Percentiles rank a stretch among this genome's conserved stretches.
These are phyloP conservation scores for Suillus subaureus DNA, from an alignment of 768 basidiomycete genomes.

Conservation along the genomic window DNA sequence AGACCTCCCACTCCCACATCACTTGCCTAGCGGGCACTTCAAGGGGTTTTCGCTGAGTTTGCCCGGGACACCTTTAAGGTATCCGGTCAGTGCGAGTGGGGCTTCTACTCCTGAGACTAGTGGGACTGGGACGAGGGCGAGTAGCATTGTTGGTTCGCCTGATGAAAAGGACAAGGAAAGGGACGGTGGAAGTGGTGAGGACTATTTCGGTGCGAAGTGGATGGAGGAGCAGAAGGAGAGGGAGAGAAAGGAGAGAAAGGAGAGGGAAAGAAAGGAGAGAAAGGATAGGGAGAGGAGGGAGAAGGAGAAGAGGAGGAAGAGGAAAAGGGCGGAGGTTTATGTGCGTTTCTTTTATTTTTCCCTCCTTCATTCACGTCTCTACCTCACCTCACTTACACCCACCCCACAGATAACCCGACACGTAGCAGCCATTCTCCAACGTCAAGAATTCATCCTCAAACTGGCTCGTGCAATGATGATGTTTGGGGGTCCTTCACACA, in stretches of 20 bases:
- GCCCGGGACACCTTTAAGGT: slow-evolving; percentile 12
- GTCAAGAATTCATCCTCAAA: slow-evolving; percentile 86
- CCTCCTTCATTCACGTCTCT: not conserved
- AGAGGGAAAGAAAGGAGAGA: slow-evolving; percentile 43
- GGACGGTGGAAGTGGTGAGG: slow-evolving; percentile 5
- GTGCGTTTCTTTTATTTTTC: slow-evolving; percentile 43
- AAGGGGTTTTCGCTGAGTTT: slow-evolving; percentile 15
- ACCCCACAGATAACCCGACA: slow-evolving; percentile 71
- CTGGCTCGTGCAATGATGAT: slow-evolving; percentile 87
- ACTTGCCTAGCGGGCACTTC: slow-evolving; percentile 18
- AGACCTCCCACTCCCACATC: slow-evolving; percentile 38
- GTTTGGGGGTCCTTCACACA: slow-evolving; percentile 84
- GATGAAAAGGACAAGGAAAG: not conserved
- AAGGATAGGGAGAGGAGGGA: slow-evolving; percentile 39
- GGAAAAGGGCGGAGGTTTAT: slow-evolving; percentile 76
- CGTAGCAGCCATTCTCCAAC: slow-evolving; percentile 76
- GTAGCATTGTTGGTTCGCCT: not conserved
- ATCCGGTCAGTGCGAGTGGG: slow-evolving; percentile 1
- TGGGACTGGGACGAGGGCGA: slow-evolving; percentile 12
- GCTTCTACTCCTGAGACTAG: slow-evolving; percentile 20
- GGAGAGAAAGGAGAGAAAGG: slow-evolving; percentile 45
- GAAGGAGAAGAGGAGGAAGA: slow-evolving; percentile 49
- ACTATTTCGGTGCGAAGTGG: slow-evolving; percentile 34
- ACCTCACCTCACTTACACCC: not conserved
- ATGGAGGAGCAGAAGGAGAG: slow-evolving; percentile 37